Conservation (phyloP, 768 basidiomycete species). For the Tricholoma sp. region DNA sequence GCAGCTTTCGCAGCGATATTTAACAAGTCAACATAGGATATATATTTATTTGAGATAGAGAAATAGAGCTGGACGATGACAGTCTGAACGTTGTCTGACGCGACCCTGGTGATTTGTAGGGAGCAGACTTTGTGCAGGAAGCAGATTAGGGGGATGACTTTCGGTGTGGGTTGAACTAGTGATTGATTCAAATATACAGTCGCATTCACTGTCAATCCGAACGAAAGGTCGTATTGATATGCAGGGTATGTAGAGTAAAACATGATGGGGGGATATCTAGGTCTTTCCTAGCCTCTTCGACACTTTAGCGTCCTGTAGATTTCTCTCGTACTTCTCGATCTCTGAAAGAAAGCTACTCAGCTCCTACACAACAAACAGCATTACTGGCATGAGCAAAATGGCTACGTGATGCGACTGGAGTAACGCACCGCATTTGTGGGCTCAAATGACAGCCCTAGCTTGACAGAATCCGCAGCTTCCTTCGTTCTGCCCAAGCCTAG, state of each 20-base stretch:
- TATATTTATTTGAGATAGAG: neutral
- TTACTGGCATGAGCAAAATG: neutral
- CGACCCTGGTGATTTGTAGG: neutral
- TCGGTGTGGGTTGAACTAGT: neutral
- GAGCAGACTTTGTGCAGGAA: no score
- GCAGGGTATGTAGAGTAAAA: neutral
- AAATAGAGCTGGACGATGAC: neutral
- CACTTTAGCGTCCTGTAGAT: slow-evolving; percentile 5
- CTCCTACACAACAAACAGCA: slow-evolving; percentile 8
- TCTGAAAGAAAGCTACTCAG: slow-evolving; percentile 14
- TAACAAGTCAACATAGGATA: neutral
- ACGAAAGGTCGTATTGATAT: neutral
- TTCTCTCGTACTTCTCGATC: slow-evolving; percentile 16
- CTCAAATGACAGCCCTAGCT: slow-evolving; percentile 84
- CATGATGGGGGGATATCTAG: neutral
- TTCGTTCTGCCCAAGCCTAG: slow-evolving; percentile 60
- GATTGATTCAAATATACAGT: neutral
- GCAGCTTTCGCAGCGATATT: no score
- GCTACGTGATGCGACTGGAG: neutral
- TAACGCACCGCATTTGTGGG: slow-evolving; percentile 38
- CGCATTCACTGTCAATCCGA: neutral
- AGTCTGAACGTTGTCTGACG: neutral
- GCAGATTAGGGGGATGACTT: neutral
- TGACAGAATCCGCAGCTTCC: slow-evolving; percentile 80
- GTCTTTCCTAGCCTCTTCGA: neutral